Evolutionary conservation across 192 early-diverging fungal genomes (phyloP), one percentile per base, ranked within the genome.

Genomic region (Backusella circina): DNA sequence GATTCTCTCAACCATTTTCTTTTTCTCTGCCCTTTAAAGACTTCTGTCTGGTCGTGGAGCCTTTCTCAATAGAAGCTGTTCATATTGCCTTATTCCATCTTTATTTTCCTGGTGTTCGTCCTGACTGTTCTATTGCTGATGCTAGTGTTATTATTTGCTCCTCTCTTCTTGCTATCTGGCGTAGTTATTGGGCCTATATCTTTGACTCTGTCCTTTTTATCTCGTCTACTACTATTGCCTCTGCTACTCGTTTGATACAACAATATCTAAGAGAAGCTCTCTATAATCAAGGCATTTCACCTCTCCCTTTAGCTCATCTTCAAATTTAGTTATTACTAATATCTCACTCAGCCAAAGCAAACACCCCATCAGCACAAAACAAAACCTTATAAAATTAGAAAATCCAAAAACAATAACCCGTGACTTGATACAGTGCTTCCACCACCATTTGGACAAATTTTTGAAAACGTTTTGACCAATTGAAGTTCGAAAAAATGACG

Each of bases 241-340:
- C 23, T 66, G 30, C 36, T 67, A 37, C 66, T 38, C 32, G 66
- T 37, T 38, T 67, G 2, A 67, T 38, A 37, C 35, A 37, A 67
- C 35, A 37, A 35, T 67, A n/a, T 67, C 66, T 35, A 37, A 35
- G 23, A 38, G 66, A 67, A 67, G 32, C 66, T 67, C 36, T 67
- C 16, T 67, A 67, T 38, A 38, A 37, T 38, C 66, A 67, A 67
- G 66, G 66, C 66, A 37, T 37, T 67, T 67, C 66, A 67, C 35
- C 66, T 67, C 36, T 66, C 33, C 65, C 65, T 66, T 36, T 66
- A 35, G 33, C 65, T 31, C 65, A 66, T 66, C 33, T 66, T 36
- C 28, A 66, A 31, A 66, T 66, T 66, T 57, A 57, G 51, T 57
- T 57, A 57, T 57, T 57, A 57, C 51, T 57, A 57, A 57, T 57